Base-by-base conservation (phyloP, 176 grass and related monocot species). In the Oryza longistaminata region DNA sequence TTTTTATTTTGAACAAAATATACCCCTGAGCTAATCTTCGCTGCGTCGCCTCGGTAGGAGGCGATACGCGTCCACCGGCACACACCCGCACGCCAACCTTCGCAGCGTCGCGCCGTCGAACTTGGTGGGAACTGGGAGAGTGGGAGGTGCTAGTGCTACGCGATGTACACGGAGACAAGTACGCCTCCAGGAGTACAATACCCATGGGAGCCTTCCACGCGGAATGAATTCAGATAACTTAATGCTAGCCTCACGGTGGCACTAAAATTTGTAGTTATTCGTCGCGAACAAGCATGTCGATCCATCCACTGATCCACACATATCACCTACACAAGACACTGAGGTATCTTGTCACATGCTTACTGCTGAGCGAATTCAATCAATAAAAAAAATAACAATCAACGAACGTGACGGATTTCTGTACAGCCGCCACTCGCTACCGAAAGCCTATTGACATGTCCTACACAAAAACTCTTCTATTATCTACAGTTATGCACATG, bases 291-390 rank as follows among this genome's bases (percentile, higher is more conserved):
- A 61, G 21, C 34, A 35, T 35, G 34, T 55, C 16, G 50, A 53
- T 6, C 50, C 5, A 53, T 53, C 50, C 40, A 42, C 40, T 42
- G 40, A 42, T 42, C 40, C 50, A 53, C 50, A 19, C 16, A 53
- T 55, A 55, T 21, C 46, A 49, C 46, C 13, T 15, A 12, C 1
- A 19, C 1, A 53, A 19, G 50, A 31, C 29, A 31, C 29, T 31
- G 29, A 31, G 29, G 5, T 21, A 62, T 62, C 53, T 9, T 21
- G 29, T 50, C 62, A 71, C 70, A 34, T 84, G 33, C n/a, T 77
- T 62, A 46, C 48, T 19, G 43, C n/a, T 69, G 73, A 80, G 11
- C n/a, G 46, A 81, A 34, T 44, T 85, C 65, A 77, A 42, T 26
- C 58, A 80, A 61, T 22, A 75, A 62, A 31, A 31, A 3, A 31